These are phyloP conservation scores for Penicillium occitanis DNA, from an alignment of 2,329 filamentous ascomycete genomes.

Conservation along the genomic window DNA sequence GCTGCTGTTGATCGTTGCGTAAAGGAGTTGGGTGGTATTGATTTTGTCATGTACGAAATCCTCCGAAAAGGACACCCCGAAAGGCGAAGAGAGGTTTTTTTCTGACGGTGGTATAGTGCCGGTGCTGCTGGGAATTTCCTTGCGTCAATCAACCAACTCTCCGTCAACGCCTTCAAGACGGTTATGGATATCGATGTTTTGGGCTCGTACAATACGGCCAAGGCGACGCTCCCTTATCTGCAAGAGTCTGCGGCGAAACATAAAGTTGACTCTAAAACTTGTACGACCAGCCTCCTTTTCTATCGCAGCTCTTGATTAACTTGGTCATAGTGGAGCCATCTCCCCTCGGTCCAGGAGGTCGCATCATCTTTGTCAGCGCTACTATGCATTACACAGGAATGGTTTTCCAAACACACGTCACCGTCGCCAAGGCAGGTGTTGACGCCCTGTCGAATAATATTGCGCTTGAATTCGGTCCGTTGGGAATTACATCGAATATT, in stretches of 20 bases:
- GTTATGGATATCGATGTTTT: slow-evolving; percentile 96
- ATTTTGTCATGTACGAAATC: slow-evolving; percentile 76
- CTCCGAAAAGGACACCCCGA: background rate
- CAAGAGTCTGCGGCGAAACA: slow-evolving; percentile 68
- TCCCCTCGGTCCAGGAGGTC: slow-evolving; percentile 65
- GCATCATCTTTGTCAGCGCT: slow-evolving; percentile 86
- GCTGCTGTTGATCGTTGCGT: slow-evolving; percentile 76
- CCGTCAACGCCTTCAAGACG: slow-evolving; percentile 85
- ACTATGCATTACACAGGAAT: slow-evolving; percentile 88
- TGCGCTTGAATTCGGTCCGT: slow-evolving; percentile 85
- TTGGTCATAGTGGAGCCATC: slow-evolving; percentile 27
- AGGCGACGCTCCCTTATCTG: slow-evolving; percentile 83
- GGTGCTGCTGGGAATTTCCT: slow-evolving; percentile 97
- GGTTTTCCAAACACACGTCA: slow-evolving; percentile 84
- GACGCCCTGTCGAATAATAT: slow-evolving; percentile 79
- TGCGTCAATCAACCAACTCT: slow-evolving; percentile 76
- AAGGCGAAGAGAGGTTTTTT: background rate
- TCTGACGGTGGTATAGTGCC: slow-evolving; percentile 55
- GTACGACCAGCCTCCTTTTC: slow-evolving; percentile 28
- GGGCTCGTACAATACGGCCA: slow-evolving; percentile 91
- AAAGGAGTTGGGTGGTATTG: slow-evolving; percentile 80
- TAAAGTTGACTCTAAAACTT: slow-evolving; percentile 58
- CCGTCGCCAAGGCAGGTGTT: slow-evolving; percentile 85
- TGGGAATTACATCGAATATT: slow-evolving; percentile 82
- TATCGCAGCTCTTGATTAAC: too few relatives aligned